Conservation (phyloP, 192 early-diverging fungal species). For the Coemansia sp. region DNA sequence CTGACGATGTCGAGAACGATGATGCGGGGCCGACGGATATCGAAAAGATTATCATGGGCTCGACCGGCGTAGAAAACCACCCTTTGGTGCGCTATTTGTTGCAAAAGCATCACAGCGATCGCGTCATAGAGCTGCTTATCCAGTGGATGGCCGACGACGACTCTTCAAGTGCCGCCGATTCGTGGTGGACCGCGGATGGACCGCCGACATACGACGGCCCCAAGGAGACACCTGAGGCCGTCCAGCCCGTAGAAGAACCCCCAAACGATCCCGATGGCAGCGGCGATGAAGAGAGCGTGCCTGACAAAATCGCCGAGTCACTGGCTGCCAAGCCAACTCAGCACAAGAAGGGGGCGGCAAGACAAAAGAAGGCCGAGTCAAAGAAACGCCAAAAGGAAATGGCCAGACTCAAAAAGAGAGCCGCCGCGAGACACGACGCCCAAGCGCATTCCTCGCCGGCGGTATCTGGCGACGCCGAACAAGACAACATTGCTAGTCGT, state of each 20-base stretch:
- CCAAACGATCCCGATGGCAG: background rate
- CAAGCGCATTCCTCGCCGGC: too few species aligned
- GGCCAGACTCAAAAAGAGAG: slow-evolving; percentile 35
- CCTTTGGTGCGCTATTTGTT: slow-evolving; percentile 55
- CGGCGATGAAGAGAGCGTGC: background rate
- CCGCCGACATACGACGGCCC: slow-evolving; percentile 33
- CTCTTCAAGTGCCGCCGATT: background rate
- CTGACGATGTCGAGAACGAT: slow-evolving; percentile 20
- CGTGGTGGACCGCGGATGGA: slow-evolving; percentile 31
- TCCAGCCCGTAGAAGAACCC: background rate
- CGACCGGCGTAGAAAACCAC: slow-evolving; percentile 56
- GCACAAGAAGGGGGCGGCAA: slow-evolving; percentile 24
- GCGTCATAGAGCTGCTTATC: slow-evolving; percentile 59
- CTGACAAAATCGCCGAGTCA: background rate
- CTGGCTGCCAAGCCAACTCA: background rate
- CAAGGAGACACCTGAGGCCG: background rate
- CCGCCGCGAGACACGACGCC: slow-evolving; percentile 9
- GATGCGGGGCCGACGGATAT: slow-evolving; percentile 14
- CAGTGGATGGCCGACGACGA: slow-evolving; percentile 42
- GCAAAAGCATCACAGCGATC: slow-evolving; percentile 45
- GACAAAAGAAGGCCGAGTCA: slow-evolving; percentile 27
- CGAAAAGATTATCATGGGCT: slow-evolving; percentile 61
- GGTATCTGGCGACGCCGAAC: too few species aligned
- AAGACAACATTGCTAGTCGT: background rate
- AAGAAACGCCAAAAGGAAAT: slow-evolving; percentile 44